Conservation (phyloP, 495 filamentous ascomycete species). For the Glutinoglossum americanum region DNA sequence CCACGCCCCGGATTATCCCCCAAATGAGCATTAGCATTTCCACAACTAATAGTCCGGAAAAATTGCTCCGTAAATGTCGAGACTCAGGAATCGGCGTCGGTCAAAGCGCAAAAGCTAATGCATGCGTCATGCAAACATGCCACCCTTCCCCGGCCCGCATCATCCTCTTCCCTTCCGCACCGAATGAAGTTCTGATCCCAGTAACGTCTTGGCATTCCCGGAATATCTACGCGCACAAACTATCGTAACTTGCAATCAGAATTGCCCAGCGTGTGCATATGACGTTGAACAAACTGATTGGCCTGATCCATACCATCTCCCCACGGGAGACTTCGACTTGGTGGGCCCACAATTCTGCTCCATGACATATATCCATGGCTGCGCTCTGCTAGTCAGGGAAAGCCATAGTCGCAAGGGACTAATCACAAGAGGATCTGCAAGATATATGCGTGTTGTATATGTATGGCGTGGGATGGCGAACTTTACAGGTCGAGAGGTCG, state of each 20-base stretch:
- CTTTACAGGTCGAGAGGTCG: not conserved
- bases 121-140: not conserved
- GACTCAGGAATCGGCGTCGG: not conserved
- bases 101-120: not conserved
- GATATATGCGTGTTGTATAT: not conserved
- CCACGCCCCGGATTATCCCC: not conserved
- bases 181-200: not conserved
- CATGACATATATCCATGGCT: not conserved
- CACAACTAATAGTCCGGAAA: not conserved
- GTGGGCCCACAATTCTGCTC: not conserved
- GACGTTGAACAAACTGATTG: not conserved
- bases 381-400: not conserved
- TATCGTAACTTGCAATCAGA: not conserved
- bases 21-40: not conserved
- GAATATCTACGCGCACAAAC: not conserved
- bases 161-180: not conserved
- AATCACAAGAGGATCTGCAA: not conserved
- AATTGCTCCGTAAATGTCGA: not conserved
- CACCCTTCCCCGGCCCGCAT: not conserved
- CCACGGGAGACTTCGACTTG: not conserved
- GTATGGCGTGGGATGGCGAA: not conserved
- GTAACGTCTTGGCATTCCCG: not conserved
- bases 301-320: not conserved
- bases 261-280: not conserved
- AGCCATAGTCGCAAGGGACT: not conserved